Conservation (phyloP, 2,329 filamentous ascomycete species). For the Botryotinia convoluta region DNA sequence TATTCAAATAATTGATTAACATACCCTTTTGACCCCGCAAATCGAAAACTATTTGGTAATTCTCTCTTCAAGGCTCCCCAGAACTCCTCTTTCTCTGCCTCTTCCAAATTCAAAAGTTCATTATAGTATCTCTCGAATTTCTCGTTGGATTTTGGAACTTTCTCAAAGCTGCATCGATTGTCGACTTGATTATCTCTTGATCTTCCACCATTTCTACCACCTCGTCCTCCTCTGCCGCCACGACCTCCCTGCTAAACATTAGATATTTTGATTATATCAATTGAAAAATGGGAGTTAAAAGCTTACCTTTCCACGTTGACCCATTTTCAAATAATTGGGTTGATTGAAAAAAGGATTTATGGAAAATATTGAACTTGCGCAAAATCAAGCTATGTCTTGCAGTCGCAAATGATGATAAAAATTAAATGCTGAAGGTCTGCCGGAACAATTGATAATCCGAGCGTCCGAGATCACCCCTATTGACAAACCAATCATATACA, state of each 20-base stretch:
- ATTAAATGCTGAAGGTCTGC: neutral
- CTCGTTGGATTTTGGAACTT: constrained; percentile 76
- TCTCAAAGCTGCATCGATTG: constrained; percentile 46
- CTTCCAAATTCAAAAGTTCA: constrained; percentile 68
- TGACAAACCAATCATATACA: constrained; percentile 1
- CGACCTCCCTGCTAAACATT: constrained; percentile 24
- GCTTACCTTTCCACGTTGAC: constrained; percentile 37
- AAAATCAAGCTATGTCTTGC: neutral
- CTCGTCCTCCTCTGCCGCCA: constrained; percentile 28
- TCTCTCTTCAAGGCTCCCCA: constrained; percentile 82
- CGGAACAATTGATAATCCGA: constrained; percentile 9
- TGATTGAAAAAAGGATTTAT: neutral
- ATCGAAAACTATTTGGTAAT: constrained; percentile 94
- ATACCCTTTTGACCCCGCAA: constrained; percentile 90
- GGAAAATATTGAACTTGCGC: constrained; percentile 5
- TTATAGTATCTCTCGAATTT: constrained; percentile 88
- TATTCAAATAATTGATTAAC: constrained; percentile 25
- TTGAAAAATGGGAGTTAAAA: neutral
- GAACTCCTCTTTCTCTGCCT: constrained; percentile 75
- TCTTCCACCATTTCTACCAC: constrained; percentile 30
- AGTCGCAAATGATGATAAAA: constrained; percentile 16
- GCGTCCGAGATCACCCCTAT: no score
- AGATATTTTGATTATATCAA: constrained; percentile 9
- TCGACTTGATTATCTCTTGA: constrained; percentile 40
- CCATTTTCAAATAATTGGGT: constrained; percentile 28